A percentile compares a stretch with the other conserved stretches of the same genome.
These are phyloP conservation scores for Ogataea zsoltii DNA, from an alignment of 805 yeast genomes.

Conservation along the genomic window DNA sequence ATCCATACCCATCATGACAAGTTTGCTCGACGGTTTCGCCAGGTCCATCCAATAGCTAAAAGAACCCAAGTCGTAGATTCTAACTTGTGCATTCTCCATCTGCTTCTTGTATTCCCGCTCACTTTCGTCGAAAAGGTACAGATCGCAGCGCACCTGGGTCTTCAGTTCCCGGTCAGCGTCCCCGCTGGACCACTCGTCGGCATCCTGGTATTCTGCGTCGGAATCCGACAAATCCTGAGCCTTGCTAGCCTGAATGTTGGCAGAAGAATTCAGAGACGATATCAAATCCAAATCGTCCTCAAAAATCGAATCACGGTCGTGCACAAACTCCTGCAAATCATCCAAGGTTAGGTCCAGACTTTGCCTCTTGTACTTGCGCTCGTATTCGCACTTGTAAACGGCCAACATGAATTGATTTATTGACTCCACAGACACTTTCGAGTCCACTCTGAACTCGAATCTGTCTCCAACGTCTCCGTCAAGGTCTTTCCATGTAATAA, in stretches of 20 bases:
- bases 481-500: constrained; percentile 77
- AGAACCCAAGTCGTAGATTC: constrained; percentile 45
- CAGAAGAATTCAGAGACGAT: constrained; percentile 20
- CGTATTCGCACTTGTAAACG: constrained; percentile 71
- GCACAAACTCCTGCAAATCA: constrained; percentile 60
- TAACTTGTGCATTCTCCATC: constrained; percentile 34
- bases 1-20: constrained; percentile 39
- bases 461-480: constrained; percentile 86
- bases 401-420: constrained; percentile 64
- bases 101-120: constrained; percentile 49
- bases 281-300: constrained; percentile 25
- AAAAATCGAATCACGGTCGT: constrained; percentile 33
- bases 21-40: constrained; percentile 23
- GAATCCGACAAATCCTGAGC: constrained; percentile 13
- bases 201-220: constrained; percentile 33
- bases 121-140: constrained; percentile 59
- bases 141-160: constrained; percentile 27
- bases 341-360: constrained; percentile 44
- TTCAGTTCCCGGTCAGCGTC: constrained; percentile 22
- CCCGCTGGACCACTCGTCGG: constrained; percentile 28
- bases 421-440: constrained; percentile 52
- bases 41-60: constrained; percentile 59
- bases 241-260: constrained; percentile 8
- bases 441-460: constrained; percentile 77
- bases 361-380: constrained; percentile 64